These are phyloP conservation scores for Zasmidium citrigriseum DNA, from an alignment of 2,329 filamentous ascomycete genomes.

Conservation along the genomic window DNA sequence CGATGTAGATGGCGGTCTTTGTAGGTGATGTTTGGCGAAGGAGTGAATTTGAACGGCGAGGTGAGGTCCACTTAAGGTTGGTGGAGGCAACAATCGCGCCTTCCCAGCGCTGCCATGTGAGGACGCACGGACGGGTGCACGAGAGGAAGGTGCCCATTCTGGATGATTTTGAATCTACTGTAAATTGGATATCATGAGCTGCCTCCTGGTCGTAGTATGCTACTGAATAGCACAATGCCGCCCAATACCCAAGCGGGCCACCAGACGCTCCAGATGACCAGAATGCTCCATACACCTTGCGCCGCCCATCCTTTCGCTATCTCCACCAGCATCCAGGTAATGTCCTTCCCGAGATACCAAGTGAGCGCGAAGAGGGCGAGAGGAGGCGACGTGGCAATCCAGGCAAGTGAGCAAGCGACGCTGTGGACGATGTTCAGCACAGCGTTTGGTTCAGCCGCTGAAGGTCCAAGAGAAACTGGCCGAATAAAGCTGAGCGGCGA, in stretches of 20 bases:
- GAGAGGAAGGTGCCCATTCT: background rate
- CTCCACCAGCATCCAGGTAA: slow-evolving; percentile 27
- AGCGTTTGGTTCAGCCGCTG: background rate
- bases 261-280: slow-evolving; percentile 35
- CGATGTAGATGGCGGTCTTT: background rate
- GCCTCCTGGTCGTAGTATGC: slow-evolving; percentile 10
- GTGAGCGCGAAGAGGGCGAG: slow-evolving; percentile 23
- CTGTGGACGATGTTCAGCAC: slow-evolving; percentile 10
- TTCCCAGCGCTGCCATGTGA: slow-evolving; percentile 6
- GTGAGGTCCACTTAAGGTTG: background rate
- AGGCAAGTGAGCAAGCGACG: slow-evolving; percentile 14
- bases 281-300: slow-evolving; percentile 34
- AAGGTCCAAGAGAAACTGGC: slow-evolving; percentile 11
- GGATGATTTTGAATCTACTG: background rate
- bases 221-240: slow-evolving; percentile 25
- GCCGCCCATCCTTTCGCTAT: slow-evolving; percentile 35
- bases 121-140: background rate
- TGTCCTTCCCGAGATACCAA: slow-evolving; percentile 20
- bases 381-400: slow-evolving; percentile 24
- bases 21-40: background rate
- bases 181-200: background rate
- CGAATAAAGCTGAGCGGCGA: slow-evolving; percentile 76
- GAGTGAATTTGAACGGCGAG: background rate
- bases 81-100: slow-evolving; percentile 3
- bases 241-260: slow-evolving; percentile 37